These are phyloP conservation scores for Colletotrichum sublineola DNA, from an alignment of 2,329 filamentous ascomycete species.

Conservation along the genomic window DNA sequence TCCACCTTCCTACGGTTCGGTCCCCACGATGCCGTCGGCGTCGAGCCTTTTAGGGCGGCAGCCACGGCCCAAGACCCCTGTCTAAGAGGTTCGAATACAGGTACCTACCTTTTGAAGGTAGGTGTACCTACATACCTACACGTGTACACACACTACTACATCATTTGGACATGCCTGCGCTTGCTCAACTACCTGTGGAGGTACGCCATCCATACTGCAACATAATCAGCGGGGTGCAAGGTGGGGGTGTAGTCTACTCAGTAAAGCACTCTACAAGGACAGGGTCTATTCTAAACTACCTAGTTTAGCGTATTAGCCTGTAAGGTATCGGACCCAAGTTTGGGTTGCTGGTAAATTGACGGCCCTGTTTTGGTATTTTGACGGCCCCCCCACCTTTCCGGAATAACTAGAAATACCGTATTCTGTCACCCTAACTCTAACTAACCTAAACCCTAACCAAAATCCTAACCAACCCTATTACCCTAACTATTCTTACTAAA, in stretches of 20 bases:
- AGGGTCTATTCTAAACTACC: background rate
- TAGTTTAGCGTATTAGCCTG: background rate
- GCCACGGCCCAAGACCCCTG: conserved; percentile 6
- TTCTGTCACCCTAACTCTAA: too few relatives aligned
- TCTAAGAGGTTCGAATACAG: background rate
- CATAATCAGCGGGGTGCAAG: background rate
- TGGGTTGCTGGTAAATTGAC: too few relatives aligned
- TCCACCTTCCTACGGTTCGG: conserved; percentile 26
- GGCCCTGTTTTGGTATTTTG: too few relatives aligned
- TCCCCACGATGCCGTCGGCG: conserved; percentile 27
- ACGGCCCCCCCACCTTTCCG: too few relatives aligned
- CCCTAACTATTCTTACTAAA: too few relatives aligned
- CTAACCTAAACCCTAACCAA: too few relatives aligned
- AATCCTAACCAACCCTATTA: too few relatives aligned
- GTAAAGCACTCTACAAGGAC: background rate
- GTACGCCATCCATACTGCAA: background rate
- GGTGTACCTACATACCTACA: background rate
- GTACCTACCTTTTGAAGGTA: too few relatives aligned
- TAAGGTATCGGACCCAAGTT: background rate
- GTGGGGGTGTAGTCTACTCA: background rate
- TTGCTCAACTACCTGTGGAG: background rate
- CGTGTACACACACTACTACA: background rate
- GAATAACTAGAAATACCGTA: too few relatives aligned
- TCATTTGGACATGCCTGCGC: background rate
- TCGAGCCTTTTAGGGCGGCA: conserved; percentile 23